Evolutionary conservation across 2,329 filamentous ascomycete genomes (phyloP).

Genomic region (Ascochyta clinopodiicola): DNA sequence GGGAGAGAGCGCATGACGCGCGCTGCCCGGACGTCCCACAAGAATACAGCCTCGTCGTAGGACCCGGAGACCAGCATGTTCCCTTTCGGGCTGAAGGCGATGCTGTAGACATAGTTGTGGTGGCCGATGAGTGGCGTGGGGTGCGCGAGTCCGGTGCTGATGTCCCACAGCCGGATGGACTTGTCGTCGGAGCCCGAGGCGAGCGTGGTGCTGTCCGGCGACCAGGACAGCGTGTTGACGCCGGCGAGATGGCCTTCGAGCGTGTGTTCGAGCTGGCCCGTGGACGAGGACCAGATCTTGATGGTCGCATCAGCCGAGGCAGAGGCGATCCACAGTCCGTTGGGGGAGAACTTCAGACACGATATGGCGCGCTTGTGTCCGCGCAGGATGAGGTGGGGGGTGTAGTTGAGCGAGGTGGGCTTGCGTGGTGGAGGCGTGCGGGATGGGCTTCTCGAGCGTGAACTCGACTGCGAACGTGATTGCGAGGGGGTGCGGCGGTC

Average conservation of each 20-base stretch:
- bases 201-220: slow-evolving; percentile 83
- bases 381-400: slow-evolving; percentile 71
- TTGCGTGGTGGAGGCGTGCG: slow-evolving; percentile 53
- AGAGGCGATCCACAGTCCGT: slow-evolving; percentile 88
- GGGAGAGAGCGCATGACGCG: slow-evolving; percentile 88
- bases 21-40: slow-evolving; percentile 94
- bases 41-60: slow-evolving; percentile 95
- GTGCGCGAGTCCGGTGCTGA: slow-evolving; percentile 64
- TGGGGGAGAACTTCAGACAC: slow-evolving; percentile 87
- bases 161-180: slow-evolving; percentile 90
- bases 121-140: slow-evolving; percentile 76
- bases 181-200: slow-evolving; percentile 97
- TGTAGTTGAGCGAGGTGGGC: slow-evolving; percentile 70
- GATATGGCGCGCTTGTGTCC: slow-evolving; percentile 83
- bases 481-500: slow-evolving; percentile 27
- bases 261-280: slow-evolving; percentile 82
- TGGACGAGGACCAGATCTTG: slow-evolving; percentile 85
- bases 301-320: slow-evolving; percentile 85
- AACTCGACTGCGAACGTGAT: slow-evolving; percentile 25
- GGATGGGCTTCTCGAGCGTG: slow-evolving; percentile 22
- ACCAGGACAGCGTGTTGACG: slow-evolving; percentile 92
- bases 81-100: slow-evolving; percentile 96
- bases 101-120: slow-evolving; percentile 93
- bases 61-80: slow-evolving; percentile 96
- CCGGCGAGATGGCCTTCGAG: slow-evolving; percentile 93